These are phyloP conservation scores for Eutrema japonicum DNA, from an alignment of 345 rosid species.

Conservation along the genomic window DNA sequence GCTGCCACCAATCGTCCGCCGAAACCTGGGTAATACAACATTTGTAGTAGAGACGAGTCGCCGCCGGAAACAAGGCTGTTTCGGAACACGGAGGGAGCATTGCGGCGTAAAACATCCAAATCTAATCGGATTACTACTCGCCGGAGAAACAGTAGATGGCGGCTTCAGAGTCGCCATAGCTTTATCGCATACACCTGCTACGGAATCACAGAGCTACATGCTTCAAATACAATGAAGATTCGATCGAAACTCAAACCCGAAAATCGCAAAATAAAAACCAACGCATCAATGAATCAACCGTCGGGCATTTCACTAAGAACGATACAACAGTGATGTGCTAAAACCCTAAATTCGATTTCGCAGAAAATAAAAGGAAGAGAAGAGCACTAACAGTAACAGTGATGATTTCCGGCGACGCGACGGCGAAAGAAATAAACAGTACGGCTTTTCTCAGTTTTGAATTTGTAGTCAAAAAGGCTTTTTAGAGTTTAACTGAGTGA, in stretches of 20 bases:
- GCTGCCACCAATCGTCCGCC: conserved; percentile 25
- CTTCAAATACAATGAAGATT: conserved; percentile 4
- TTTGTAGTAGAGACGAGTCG: conserved; percentile 22
- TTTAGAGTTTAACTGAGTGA: conserved; percentile 19
- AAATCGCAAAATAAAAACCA: not conserved
- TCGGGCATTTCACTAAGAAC: conserved; percentile 6
- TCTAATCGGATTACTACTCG: conserved; percentile 30
- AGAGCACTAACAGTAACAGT: conserved; percentile 20
- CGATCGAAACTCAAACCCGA: not conserved
- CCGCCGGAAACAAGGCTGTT: conserved; percentile 22
- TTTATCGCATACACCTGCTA: conserved; percentile 24
- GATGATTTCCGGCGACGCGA: conserved; percentile 20
- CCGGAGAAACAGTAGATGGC: conserved; percentile 37
- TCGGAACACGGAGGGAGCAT: conserved; percentile 30
- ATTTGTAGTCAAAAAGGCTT: conserved; percentile 27
- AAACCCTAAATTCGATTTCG: conserved; percentile 22
- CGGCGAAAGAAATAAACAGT: conserved; percentile 10
- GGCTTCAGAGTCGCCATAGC: conserved; percentile 38
- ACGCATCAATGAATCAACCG: conserved; percentile 4
- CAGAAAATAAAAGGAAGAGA: not conserved
- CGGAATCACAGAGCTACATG: conserved; percentile 4
- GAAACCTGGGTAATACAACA: conserved; percentile 7
- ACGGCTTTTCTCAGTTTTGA: conserved; percentile 26
- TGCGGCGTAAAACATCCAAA: conserved; percentile 38
- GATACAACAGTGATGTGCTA: conserved; percentile 6